These are phyloP conservation scores for Gracilaria domingensis DNA, from an alignment of 23 red algal genomes.

Conservation along the genomic window DNA sequence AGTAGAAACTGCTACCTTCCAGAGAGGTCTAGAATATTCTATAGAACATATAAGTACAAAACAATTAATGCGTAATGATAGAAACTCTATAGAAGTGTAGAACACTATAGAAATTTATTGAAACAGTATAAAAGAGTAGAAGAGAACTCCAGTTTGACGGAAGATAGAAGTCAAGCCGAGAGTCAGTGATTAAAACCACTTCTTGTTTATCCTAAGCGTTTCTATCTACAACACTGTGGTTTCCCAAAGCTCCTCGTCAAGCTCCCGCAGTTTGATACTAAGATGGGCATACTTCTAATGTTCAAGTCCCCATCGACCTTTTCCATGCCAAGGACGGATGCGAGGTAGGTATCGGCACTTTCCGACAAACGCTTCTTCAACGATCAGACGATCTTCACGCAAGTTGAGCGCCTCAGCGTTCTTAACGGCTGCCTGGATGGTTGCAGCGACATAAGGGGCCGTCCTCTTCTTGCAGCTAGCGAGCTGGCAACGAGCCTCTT, in stretches of 20 bases:
- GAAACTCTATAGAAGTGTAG: too few species aligned
- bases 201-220: too few species aligned
- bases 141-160: too few species aligned
- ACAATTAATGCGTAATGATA: too few species aligned
- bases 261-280: constrained; percentile 52
- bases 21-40: too few species aligned
- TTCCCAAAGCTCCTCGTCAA: constrained; percentile 83
- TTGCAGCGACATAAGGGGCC: constrained; percentile 19
- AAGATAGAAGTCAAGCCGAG: too few species aligned
- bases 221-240: constrained; percentile 44
- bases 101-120: too few species aligned
- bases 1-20: too few species aligned
- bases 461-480: constrained; percentile 63
- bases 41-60: too few species aligned
- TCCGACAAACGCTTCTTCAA: constrained; percentile 58
- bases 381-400: constrained; percentile 60
- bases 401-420: constrained; percentile 40
- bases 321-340: constrained; percentile 82
- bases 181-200: too few species aligned
- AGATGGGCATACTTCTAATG: constrained; percentile 81
- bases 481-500: constrained; percentile 59
- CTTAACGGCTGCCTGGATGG: constrained; percentile 60
- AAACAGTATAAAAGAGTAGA: too few species aligned
- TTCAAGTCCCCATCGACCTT: constrained; percentile 77
- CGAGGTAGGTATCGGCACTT: constrained; percentile 64